Base-by-base conservation (phyloP, 495 filamentous ascomycete genomes). In the Thermochaetoides thermophila region DNA sequence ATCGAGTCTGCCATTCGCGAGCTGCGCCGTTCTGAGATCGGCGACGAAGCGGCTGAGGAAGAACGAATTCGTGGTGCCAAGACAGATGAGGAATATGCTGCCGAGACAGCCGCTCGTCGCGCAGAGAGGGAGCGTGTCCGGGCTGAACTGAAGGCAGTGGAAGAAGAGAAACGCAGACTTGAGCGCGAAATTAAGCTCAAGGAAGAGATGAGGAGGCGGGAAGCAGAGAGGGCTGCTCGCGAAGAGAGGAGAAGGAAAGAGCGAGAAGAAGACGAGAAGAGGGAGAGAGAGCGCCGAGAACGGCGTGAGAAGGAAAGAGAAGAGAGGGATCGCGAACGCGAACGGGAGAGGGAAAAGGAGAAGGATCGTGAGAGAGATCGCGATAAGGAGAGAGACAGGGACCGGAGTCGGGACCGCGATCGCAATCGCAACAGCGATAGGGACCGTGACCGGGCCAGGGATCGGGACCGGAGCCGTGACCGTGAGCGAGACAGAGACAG, bases 81-180 rank as follows among this genome's bases (percentile, higher is more conserved):
- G 51, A 84, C 77, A 5, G 84, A 92, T 42, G 78, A 76, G 28
- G 78, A 85, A 33, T 93, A 87, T 45, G 80, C 74, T 10, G 61
- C 63, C 22, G 73, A 84, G 39, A 73, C 81, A 1, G 73, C 71
- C n/a, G 61, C 54, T n/a, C 71, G 74, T 37, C 61, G 71, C 3
- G 68, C 69, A 8, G 71, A 74, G 42, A 70, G 78, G 29, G 77
- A 77, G 15, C 72, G 64, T 19, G 57, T 72, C 13, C 71, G 73
- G 44, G 71, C 73, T 31, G 74, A 80, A 39, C 68, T 76, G 24
- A 58, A 72, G 35, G 65, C 71, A 38, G 56, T 71, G 17, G 72
- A 82, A 28, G 75, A 79, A 34, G 74, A 84, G 45, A 78, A 78
- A 45, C 65, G 64, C 23, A 68, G 67, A 24, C 57, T 74, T 14